Evolutionary conservation across 192 early-diverging fungal species (phyloP), one percentile per base, ranked within the genome.

Genomic region (Linderina pennispora): DNA sequence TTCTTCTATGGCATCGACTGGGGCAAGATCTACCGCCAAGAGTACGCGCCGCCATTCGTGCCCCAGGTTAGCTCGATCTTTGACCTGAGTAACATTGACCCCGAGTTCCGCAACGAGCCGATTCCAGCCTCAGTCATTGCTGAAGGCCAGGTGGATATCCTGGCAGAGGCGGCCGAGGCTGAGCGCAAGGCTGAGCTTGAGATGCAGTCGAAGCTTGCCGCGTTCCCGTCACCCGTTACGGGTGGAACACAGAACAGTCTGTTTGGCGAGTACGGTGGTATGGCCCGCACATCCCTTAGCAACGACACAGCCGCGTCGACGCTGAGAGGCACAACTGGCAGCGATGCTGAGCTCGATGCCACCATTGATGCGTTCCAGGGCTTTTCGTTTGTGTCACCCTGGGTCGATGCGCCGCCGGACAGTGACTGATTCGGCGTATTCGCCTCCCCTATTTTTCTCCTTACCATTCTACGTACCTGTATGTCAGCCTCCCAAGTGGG

Each of bases 1-100:
- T 87, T 80, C 46, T 84, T 85, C 56, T 43, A 55, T 14, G 72
- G 63, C 8, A 62, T 85, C 21, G 81, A 87, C 51, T 87, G 85
- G 85, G 53, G 62, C 17, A 75, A 77, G 40, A 68, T 87, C 17
- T 62, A 75, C 44, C 73, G 69, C 34, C 78, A 81, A 52, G 63
- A 81, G 43, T 68, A 78, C 7, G 74, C 59, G 31, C 85, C 85
- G 28, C 85, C 85, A 17, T 83, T 82, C 60, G 79, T 82, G 38
- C 85, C 85, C 32, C 65, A 77, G 31, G 78, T 84, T 43, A 62
- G 56, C 43, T 61, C 77, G 25, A 69, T 64, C 9, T 68, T 75
- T 37, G 73, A 75, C 16, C 47, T 75, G 34, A 58, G 58, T 36
- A 58, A 75, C 36, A 75, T 75, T 45, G 73, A 75, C 26, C 73